phyloP scores from a whole-genome alignment of 179 eudicot genomes.

The Sideroxylon spinosum region DNA sequence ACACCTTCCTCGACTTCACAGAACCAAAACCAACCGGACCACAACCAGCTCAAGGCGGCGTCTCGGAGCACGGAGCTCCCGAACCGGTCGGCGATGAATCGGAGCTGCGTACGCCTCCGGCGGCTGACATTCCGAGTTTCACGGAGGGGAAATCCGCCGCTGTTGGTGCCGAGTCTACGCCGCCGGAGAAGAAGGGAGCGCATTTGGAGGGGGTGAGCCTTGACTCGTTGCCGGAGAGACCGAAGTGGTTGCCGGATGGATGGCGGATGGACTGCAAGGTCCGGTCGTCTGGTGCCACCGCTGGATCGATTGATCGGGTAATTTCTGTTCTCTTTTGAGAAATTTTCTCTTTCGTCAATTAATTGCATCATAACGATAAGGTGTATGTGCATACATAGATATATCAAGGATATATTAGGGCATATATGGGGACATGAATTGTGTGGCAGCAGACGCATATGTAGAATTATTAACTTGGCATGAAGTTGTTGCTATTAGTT shows the following conservation, averaged over 20 bases:
- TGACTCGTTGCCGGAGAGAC: slow-evolving; percentile 10
- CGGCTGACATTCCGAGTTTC: background rate
- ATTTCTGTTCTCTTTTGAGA: background rate
- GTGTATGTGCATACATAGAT: background rate
- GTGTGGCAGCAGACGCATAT: background rate
- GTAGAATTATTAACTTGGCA: background rate
- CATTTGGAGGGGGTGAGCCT: background rate
- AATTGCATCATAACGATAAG: background rate
- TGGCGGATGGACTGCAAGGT: slow-evolving; percentile 30
- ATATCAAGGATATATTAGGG: background rate
- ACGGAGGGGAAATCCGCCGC: background rate
- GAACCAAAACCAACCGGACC: background rate
- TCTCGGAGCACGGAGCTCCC: background rate
- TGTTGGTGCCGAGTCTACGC: background rate
- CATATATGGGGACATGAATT: background rate
- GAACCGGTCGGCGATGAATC: background rate
- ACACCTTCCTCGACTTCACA: background rate
- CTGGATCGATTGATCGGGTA: slow-evolving; percentile 50
- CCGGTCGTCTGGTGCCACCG: slow-evolving; percentile 45
- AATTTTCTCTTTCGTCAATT: background rate
- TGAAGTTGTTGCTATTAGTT: background rate
- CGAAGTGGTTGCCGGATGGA: slow-evolving; percentile 48
- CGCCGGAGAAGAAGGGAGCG: slow-evolving; percentile 1
- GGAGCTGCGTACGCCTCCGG: background rate
- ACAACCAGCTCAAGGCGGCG: background rate